Evolutionary conservation across 306 rosid genomes (phyloP).

Genomic region (Citrullus colocynthis): DNA sequence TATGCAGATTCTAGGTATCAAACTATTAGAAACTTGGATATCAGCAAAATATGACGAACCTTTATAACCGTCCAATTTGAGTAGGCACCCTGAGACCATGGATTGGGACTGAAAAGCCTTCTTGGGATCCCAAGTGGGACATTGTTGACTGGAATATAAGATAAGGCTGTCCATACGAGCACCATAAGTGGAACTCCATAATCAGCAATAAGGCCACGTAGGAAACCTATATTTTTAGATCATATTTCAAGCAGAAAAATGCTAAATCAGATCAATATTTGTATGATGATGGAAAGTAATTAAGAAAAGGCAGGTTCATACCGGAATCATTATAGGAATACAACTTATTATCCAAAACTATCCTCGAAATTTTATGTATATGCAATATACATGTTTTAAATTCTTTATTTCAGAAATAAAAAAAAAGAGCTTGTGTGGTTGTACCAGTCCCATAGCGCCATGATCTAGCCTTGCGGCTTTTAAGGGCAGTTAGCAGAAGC

Average conservation of each 20-base stretch:
- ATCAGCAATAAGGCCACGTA: conserved; percentile 77
- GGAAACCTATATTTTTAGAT: conserved; percentile 35
- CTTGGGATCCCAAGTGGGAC: conserved; percentile 90
- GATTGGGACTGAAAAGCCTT: conserved; percentile 91
- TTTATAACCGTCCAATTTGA: conserved; percentile 87
- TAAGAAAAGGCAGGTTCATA: not conserved
- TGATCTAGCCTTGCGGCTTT: conserved; percentile 89
- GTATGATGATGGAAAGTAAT: not conserved
- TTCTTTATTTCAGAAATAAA: not conserved
- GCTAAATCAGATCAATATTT: not conserved
- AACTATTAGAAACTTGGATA: not conserved
- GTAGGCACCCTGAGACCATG: conserved; percentile 94
- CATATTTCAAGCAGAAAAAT: conserved; percentile 7
- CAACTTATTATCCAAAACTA: not conserved
- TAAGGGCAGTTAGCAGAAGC: conserved; percentile 69
- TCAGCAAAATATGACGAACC: conserved; percentile 26
- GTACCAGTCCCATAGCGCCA: conserved; percentile 95
- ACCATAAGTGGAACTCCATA: conserved; percentile 96
- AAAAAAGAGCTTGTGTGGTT: conserved; percentile 2
- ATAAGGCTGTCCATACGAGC: conserved; percentile 73
- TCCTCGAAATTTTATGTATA: not conserved
- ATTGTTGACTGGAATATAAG: conserved; percentile 70
- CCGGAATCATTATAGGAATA: not conserved
- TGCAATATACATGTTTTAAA: not conserved
- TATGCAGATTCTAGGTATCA: not conserved